Evolutionary conservation across 176 grass and related monocot species (phyloP), one percentile per base, ranked within the genome.

Genomic region (Phyllostachys edulis): DNA sequence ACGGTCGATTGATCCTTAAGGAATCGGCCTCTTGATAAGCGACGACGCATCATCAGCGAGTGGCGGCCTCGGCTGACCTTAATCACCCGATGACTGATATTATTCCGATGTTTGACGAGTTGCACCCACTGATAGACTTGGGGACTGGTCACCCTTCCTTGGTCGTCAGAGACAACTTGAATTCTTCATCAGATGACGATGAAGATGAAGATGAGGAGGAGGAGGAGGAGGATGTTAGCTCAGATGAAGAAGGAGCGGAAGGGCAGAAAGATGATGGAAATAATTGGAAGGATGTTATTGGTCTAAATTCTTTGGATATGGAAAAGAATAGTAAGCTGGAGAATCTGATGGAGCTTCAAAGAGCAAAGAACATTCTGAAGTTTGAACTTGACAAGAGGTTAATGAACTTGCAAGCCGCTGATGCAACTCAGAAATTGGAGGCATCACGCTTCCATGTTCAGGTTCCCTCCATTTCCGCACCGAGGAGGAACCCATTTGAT

Each of bases 351-450:
- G 93, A 84, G 17, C 81, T 70, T 61, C 63, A 83, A 59, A 86
- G 60, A 85, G 79, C 88, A 74, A 92, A 87, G 49, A 92, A 92
- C 38, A 80, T 71, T 81, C 52, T 87, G 60, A 75, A 86, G 45
- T 87, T 89, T 79, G 71, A 86, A 66, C 79, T 86, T 70, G 93
- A 94, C 52, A 88, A 59, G 71, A 90, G 69, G 18, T 80, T 78
- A 86, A 86, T 92, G 81, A 85, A 92, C 42, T 67, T 88, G 70
- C 75, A 92, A 79, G 55, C 73, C 18, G 80, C 86, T 80, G 85
- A 92, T 40, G 40, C 85, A 83, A 69, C 81, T 52, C 69, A 69
- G 47, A 88, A 66, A 37, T 67, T 80, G 82, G 89, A 80, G 40
- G 72, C 84, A n/a, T 90, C 87, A 59, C 61, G 85, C 44, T 90